phyloP scores from a whole-genome alignment of 2,329 filamentous ascomycete genomes.

The Claviceps sp. region DNA sequence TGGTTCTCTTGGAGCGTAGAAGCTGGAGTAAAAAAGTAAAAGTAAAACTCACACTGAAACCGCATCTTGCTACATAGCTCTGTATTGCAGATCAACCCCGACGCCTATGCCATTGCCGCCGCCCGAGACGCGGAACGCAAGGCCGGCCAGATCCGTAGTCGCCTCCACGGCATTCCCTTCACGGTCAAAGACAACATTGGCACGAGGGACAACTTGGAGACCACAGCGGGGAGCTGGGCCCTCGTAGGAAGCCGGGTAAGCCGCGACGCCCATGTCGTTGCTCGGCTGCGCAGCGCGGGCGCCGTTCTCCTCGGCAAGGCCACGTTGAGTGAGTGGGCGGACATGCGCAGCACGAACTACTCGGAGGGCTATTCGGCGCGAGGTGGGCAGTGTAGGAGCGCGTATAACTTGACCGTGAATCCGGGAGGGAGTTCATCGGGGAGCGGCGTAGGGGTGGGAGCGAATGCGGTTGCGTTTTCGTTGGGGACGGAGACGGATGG shows the following conservation, averaged over 20 bases:
- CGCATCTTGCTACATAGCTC: slow-evolving; percentile 24
- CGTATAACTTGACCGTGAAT: slow-evolving; percentile 56
- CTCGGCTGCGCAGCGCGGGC: slow-evolving; percentile 47
- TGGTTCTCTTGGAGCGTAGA: too few species aligned
- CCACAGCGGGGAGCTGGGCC: slow-evolving; percentile 57
- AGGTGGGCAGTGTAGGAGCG: slow-evolving; percentile 49
- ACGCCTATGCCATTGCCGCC: slow-evolving; percentile 47
- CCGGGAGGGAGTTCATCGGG: slow-evolving; percentile 59
- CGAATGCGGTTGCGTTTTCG: slow-evolving; percentile 49
- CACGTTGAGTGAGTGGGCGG: slow-evolving; percentile 60
- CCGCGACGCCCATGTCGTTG: slow-evolving; percentile 53
- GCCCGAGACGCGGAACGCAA: slow-evolving; percentile 46
- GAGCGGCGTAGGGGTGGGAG: slow-evolving; percentile 48
- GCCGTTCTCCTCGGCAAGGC: slow-evolving; percentile 60
- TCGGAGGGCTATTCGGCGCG: slow-evolving; percentile 54
- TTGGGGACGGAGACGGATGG: slow-evolving; percentile 66
- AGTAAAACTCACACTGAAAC: neutral
- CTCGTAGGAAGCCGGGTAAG: slow-evolving; percentile 53
- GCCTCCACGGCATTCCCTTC: slow-evolving; percentile 64
- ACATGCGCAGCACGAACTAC: slow-evolving; percentile 54
- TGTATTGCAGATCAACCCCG: slow-evolving; percentile 55
- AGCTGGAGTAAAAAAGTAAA: neutral
- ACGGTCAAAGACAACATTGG: slow-evolving; percentile 63
- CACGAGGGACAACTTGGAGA: slow-evolving; percentile 57
- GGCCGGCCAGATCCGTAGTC: slow-evolving; percentile 42